Evolutionary conservation across 2,329 filamentous ascomycete species (phyloP).

Genomic region (Ambrosiella beaveri): DNA sequence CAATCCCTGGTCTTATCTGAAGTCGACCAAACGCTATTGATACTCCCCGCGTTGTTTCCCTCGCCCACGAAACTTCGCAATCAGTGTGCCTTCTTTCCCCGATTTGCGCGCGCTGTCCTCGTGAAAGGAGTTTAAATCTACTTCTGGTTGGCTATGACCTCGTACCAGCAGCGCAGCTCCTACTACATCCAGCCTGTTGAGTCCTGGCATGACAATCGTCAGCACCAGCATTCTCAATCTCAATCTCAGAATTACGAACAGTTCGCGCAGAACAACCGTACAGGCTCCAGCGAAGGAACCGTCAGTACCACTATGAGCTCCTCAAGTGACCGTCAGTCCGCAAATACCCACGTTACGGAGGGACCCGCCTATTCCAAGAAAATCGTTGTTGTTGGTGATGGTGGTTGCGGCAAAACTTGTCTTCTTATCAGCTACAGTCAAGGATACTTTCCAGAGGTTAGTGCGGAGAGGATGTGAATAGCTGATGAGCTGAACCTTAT

Average conservation of each 20-base stretch:
- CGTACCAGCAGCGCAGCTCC: conserved; percentile 11
- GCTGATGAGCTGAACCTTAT: not conserved
- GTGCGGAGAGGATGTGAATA: not conserved
- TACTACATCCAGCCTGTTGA: conserved; percentile 11
- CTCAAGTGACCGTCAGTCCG: conserved; percentile 58
- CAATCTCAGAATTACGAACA: conserved; percentile 5
- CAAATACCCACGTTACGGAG: conserved; percentile 72
- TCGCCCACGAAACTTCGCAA: not conserved
- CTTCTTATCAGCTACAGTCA: conserved; percentile 96
- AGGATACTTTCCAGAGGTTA: conserved; percentile 82
- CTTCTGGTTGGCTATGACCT: conserved; percentile 9
- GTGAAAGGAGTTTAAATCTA: not conserved
- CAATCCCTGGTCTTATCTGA: not conserved
- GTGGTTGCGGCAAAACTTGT: conserved; percentile 97
- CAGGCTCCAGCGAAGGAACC: conserved; percentile 71
- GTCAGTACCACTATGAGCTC: conserved; percentile 70
- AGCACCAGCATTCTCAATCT: conserved; percentile 9
- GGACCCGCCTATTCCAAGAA: conserved; percentile 94
- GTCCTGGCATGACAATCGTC: conserved; percentile 6
- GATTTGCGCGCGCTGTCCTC: not conserved
- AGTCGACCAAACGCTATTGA: not conserved
- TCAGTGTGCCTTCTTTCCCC: not conserved
- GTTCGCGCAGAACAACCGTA: conserved; percentile 29
- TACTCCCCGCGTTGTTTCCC: not conserved
- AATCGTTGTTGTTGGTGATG: conserved; percentile 91